Evolutionary conservation across 208 protist species (phyloP).

Genomic region (Balamuthia mandrillaris): DNA sequence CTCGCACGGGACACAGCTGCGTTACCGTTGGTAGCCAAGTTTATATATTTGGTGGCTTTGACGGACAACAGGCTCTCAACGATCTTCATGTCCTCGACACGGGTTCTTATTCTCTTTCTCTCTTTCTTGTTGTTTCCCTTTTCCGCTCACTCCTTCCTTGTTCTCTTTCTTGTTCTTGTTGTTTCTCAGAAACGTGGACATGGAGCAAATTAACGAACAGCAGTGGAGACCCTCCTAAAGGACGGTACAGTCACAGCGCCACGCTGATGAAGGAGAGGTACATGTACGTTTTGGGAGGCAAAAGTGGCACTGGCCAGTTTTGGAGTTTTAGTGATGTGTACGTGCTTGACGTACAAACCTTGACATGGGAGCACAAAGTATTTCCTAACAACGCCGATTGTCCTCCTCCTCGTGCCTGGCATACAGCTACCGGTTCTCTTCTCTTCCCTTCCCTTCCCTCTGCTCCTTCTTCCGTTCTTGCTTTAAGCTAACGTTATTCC

Average conservation of each 20-base stretch:
- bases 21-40: background rate
- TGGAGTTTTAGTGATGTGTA: background rate
- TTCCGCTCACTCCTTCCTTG: too few species aligned
- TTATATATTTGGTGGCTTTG: background rate
- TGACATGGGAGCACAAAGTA: background rate
- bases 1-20: background rate
- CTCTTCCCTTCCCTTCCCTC: too few species aligned
- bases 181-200: background rate
- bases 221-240: background rate
- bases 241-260: background rate
- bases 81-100: constrained; percentile 2
- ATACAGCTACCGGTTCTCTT: background rate
- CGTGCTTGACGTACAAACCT: background rate
- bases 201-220: background rate
- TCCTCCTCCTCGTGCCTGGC: background rate
- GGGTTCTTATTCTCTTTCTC: background rate
- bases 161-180: background rate
- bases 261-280: background rate
- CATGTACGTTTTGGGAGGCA: constrained; percentile 4
- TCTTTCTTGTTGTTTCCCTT: background rate
- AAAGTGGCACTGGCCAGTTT: background rate
- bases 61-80: background rate
- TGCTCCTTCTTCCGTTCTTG: background rate
- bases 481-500: background rate
- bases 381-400: background rate